Base-by-base conservation (phyloP, 2,329 filamentous ascomycete species). In the Ophiostoma populinum region DNA sequence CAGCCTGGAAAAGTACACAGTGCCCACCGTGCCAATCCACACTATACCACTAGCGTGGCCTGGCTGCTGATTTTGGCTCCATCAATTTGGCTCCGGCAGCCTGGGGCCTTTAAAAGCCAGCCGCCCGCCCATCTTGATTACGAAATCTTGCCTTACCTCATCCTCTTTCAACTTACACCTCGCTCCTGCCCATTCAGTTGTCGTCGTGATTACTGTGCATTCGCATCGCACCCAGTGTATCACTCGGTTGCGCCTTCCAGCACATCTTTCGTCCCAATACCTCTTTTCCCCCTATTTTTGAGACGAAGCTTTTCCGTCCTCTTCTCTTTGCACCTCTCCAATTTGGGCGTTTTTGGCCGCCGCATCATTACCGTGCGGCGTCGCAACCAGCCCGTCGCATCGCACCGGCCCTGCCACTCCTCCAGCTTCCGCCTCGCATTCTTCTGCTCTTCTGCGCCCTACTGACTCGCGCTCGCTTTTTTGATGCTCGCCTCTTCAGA, bases 81-180 rank as follows among this genome's bases (percentile, higher is more conserved):
- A 15, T 34, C 32, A 20, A n/a, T 18, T 34, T 31, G 25, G 33
- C 36, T 36, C 34, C 29, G 18, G 33, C 32, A 20, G 19, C 20
- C 13, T n/a, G n/a, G n/a, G n/a, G 34, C 34, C 17, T 36, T 43
- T 41, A 44, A 44, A 43, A 43, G 34, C 33, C 34, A 17, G 21
- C 31, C 33, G 21, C 15, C 31, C 34, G 35, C 32, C 38, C 31
- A 31, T 30, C 32, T 32, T 40, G 41, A 42, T 45, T 45, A 45
- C 40, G 41, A 45, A 45, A 45, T 42, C 43, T 30, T 24, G 15
- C 36, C 41, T 45, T 43, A 43, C 43, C 39, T 43, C 41, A 45
- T 45, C 36, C 37, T 45, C 19, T 20, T 30, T 31, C 36, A 38
- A 39, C 39, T 41, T 43, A 36, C 39, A 38, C 34, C 35, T 25